Evolutionary conservation across 768 basidiomycete genomes (phyloP).

Genomic region (Trametes cubensis): DNA sequence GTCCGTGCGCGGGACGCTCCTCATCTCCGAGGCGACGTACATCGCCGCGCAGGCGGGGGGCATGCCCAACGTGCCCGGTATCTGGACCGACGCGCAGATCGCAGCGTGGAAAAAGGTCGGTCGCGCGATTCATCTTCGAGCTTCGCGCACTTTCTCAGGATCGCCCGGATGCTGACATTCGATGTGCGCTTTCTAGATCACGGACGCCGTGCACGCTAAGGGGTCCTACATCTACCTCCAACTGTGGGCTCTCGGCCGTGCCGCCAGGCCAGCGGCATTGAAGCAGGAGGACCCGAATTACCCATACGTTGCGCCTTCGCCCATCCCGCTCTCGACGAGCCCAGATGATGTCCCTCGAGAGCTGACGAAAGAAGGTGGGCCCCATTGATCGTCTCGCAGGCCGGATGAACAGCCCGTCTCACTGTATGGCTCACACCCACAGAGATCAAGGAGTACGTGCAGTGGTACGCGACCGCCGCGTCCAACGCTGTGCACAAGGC

Average conservation of each 20-base stretch:
- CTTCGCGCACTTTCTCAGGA: too few relatives aligned
- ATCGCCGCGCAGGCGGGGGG: slow-evolving; percentile 56
- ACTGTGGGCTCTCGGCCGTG: slow-evolving; percentile 58
- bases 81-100: slow-evolving; percentile 64
- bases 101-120: slow-evolving; percentile 51
- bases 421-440: too few relatives aligned
- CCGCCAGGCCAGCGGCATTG: slow-evolving; percentile 39
- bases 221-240: slow-evolving; percentile 55
- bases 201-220: slow-evolving; percentile 56
- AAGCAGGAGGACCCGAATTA: slow-evolving; percentile 38
- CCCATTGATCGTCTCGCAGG: too few relatives aligned
- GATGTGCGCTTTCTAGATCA: slow-evolving; percentile 41
- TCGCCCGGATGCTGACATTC: background rate
- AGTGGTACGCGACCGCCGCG: slow-evolving; percentile 32
- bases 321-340: slow-evolving; percentile 23
- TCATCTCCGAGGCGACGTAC: slow-evolving; percentile 60
- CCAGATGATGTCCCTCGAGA: slow-evolving; percentile 24
- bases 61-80: slow-evolving; percentile 55
- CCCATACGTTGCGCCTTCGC: slow-evolving; percentile 27
- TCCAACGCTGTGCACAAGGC: slow-evolving; percentile 34
- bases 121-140: background rate
- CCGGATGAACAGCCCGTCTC: too few relatives aligned
- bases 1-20: slow-evolving; percentile 50
- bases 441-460: slow-evolving; percentile 43
- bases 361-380: slow-evolving; percentile 29